Base-by-base conservation (phyloP, 768 basidiomycete genomes). In the Peribolospora kevripleyi region DNA sequence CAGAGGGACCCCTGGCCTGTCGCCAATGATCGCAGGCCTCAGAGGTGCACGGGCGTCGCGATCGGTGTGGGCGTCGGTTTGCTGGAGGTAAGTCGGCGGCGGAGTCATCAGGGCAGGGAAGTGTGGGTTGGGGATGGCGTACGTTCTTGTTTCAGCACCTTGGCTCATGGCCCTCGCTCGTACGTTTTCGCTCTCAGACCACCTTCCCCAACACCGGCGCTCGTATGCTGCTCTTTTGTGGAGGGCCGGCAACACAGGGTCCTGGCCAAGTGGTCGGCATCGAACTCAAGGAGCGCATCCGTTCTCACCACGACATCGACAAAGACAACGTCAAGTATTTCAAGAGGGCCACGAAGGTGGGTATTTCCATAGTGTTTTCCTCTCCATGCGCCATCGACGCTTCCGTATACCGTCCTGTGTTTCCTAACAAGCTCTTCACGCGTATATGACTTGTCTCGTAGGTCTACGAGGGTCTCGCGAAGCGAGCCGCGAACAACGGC, bases 291-390 rank as follows among this genome's bases (percentile, higher is more conserved):
- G 93, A 98, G 64, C 87, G 90, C 2, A 97, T 98, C 59, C 82
- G 93, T 53, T 93, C 88, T 6, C 93, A 98, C 66, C 91, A 97
- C 70, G 93, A 98, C 64, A 97, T 97, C 62, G 93, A 98, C 64
- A 75, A 87, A 14, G 93, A 98, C 67, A 82, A 78, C 58, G 90
- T 82, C 48, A 97, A 95, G 69, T 88, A 98, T 66, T 97, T 81
- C 72, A 97, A 95, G 71, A 81, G 87, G 48, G 87, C 93, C 10
- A 77, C 79, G 59, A 98, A 97, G 79, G 91, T 90, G 58, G 51
- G 72, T 46, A 25, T 7, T 36, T 13, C 37, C 6, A 13, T 36
- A 14, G 9, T 7, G 8, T 53, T 6, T 3, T 8, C 4, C 8
- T 42, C 25, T 14, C 11, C 2, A 46, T 42, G 10, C 49, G 43